A percentile compares a stretch with the other conserved stretches of the same genome.
These are phyloP conservation scores for Trypethelium eluteriae DNA, from an alignment of 495 filamentous ascomycete species.

Conservation along the genomic window DNA sequence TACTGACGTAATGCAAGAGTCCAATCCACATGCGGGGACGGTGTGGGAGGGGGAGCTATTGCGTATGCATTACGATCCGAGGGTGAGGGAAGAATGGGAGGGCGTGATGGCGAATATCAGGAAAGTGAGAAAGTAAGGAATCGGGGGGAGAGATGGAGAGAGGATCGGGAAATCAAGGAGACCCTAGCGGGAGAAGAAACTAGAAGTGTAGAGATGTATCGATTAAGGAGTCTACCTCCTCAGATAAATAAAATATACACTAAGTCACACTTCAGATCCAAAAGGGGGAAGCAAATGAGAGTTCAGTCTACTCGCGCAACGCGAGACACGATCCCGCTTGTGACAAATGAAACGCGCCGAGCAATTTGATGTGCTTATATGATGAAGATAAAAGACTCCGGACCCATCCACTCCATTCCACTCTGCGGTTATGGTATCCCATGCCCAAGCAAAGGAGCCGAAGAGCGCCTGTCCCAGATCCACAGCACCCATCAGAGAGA, in stretches of 20 bases:
- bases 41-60: slow-evolving; percentile 92
- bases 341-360: neutral
- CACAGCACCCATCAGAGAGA: neutral
- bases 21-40: slow-evolving; percentile 81
- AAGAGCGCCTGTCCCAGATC: neutral
- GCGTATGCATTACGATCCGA: slow-evolving; percentile 76
- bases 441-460: neutral
- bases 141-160: neutral
- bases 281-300: neutral
- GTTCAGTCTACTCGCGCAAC: neutral
- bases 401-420: neutral
- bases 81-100: slow-evolving; percentile 66
- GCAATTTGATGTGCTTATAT: slow-evolving; percentile 3
- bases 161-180: too few species aligned
- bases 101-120: slow-evolving; percentile 58
- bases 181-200: neutral
- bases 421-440: neutral
- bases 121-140: slow-evolving; percentile 12
- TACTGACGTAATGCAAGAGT: slow-evolving; percentile 59
- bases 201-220: neutral
- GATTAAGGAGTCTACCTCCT: neutral
- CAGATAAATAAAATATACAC: neutral
- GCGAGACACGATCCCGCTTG: neutral
- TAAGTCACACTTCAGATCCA: neutral
- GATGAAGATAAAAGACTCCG: neutral